Base-by-base conservation (phyloP, 306 rosid species). In the Parietaria judaica region DNA sequence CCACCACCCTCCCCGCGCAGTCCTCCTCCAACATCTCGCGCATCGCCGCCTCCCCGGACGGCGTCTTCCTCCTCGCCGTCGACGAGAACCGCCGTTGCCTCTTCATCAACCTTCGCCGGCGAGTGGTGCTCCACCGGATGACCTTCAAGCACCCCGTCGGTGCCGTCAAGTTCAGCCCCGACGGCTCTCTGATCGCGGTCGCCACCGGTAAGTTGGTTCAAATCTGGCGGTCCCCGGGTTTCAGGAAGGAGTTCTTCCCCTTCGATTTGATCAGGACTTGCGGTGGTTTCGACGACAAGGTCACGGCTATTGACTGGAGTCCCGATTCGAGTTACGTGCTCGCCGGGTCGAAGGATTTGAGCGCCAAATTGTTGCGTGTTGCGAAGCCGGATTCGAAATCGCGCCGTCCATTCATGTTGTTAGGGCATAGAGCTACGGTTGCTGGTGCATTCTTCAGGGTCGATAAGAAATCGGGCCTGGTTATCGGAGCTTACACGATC, bases 151-250 rank as follows among this genome's bases (percentile, higher is more conserved):
- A 71, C 23, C 58, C 81, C 31, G 87, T 86, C 36, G 72, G 50
- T 31, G 90, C 84, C 44, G 74, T 73, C 14, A 58, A 71, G 6
- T 92, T 92, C 74, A 80, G 90, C 56, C 94, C 96, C 1, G 74
- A 85, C 53, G 95, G 94, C 0, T 6, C 58, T 0, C 60, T 54
- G 47, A 86, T 92, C 5, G 99, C 96, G 6, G 90, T 88, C 49
- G 94, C 87, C 36, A 71, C 74, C 3, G 99, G 99, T 3, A 92
- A 86, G 56, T 70, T 88, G 48, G 66, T 92, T 35, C 94, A 92
- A 75, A 79, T 92, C 56, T 92, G 99, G 99, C 77, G 90, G 7
- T 82, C 95, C 0, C 96, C 99, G 1, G 96, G 80, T 1, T 88
- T 88, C 51, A 76, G 69, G 46, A 76, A 53, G 36, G 90, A 84